These are phyloP conservation scores for Neovahlkampfia damariscottae DNA, from an alignment of 78 protist species.

Conservation along the genomic window DNA sequence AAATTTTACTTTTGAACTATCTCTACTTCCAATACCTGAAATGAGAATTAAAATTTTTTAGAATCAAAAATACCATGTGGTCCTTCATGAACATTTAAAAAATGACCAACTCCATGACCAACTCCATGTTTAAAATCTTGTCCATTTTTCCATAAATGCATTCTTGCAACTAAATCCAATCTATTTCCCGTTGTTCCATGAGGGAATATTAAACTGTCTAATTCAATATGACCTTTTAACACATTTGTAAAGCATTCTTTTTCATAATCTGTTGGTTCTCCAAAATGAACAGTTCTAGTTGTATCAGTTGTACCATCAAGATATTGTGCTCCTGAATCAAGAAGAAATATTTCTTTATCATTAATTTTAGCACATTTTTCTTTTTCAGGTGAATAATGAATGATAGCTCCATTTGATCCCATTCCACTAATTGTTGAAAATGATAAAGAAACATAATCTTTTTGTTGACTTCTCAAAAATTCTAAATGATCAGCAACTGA, in stretches of 20 bases:
- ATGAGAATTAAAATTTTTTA: background rate
- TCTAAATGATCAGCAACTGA: background rate
- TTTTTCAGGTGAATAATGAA: slow-evolving; percentile 60
- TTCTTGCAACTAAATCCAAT: slow-evolving; percentile 55
- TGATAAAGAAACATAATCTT: background rate
- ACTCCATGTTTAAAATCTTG: slow-evolving; percentile 85
- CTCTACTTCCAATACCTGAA: no score
- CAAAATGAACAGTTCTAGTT: slow-evolving; percentile 80
- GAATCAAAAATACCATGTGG: background rate
- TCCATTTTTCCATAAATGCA: slow-evolving; percentile 61
- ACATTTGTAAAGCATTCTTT: slow-evolving; percentile 29
- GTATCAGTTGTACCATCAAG: slow-evolving; percentile 88
- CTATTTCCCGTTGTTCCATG: slow-evolving; percentile 30
- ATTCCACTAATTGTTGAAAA: slow-evolving; percentile 56
- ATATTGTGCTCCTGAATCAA: slow-evolving; percentile 86
- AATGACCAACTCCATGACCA: slow-evolving; percentile 94
- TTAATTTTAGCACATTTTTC: slow-evolving; percentile 20
- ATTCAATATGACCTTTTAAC: slow-evolving; percentile 59
- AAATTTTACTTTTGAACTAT: no score
- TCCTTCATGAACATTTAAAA: slow-evolving; percentile 87
- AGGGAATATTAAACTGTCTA: slow-evolving; percentile 63
- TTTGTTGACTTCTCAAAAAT: background rate
- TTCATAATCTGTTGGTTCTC: slow-evolving; percentile 52
- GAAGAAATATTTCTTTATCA: slow-evolving; percentile 24
- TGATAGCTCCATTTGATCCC: slow-evolving; percentile 80